Evolutionary conservation across 1,284 basidiomycete species (phyloP), one percentile per base, ranked within the genome.

Genomic region (Trametes polyzona): DNA sequence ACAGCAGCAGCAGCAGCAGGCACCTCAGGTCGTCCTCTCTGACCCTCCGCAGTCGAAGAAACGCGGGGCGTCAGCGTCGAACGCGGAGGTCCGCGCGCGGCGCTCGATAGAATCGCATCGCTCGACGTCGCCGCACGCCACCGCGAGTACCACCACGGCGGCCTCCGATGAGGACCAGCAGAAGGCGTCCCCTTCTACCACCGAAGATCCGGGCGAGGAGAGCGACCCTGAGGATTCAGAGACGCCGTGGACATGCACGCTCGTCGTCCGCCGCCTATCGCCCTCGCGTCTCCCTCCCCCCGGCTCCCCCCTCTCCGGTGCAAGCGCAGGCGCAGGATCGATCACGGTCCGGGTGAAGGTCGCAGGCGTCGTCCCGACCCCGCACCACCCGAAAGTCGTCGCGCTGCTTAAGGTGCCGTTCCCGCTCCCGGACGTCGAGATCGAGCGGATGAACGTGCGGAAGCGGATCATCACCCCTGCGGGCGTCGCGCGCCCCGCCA

Each of bases 181-280:
- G 59, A 64, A 46, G 57, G 58, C 40, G 19, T 66, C 57, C 39
- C 55, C 44, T 48, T 50, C 49, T 14, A 35, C 33, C 17, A 71
- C 55, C 49, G 66, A 71, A 11, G 74, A 74, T 12, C 79, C 78
- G 6, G 87, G 78, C 1, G 83, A 87, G 17, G 88, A 94, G 48
- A 92, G 89, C 58, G 95, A 98, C 66, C 93, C 95, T 0, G 96
- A 98, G 71, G 96, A 98, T 71, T 93, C 90, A 42, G 96, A 98
- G 74, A 95, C 93, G 26, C 93, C 95, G 0, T 99, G 96, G 96
- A 84, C 87, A 39, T 98, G 96, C 70, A 84, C 82, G 21, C 76
- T 92, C 62, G 81, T 86, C 62, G 74, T 88, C 30, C 78, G 72
- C 16, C 65, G 70, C 27, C 63, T 69, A 26, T 30, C 59, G 5